Conservation (phyloP, 176 grass and related monocot species). For the Leersia perrieri region DNA sequence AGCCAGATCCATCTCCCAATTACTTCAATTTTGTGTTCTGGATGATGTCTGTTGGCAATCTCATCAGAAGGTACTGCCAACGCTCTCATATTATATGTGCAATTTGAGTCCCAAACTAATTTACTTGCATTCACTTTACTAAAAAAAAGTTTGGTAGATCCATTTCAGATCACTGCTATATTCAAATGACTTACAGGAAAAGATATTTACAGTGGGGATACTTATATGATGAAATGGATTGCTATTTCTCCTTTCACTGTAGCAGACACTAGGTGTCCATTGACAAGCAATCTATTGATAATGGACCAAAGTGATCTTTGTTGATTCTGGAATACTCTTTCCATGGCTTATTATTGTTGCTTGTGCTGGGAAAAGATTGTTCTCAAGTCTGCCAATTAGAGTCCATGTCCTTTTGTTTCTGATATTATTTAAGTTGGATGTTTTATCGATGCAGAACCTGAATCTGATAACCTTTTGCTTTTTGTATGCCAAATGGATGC, state of each 20-base stretch:
- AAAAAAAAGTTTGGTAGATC: background rate
- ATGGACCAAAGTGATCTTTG: background rate
- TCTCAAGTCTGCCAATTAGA: slow-evolving; percentile 8
- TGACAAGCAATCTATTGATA: slow-evolving; percentile 4
- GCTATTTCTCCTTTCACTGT: slow-evolving; percentile 1
- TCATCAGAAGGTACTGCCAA: background rate
- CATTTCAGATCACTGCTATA: background rate
- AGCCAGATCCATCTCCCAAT: slow-evolving; percentile 1
- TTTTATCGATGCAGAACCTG: slow-evolving; percentile 2
- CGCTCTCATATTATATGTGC: background rate
- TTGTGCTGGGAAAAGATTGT: slow-evolving; percentile 10
- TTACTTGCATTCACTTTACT: slow-evolving; percentile 7
- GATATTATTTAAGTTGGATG: background rate
- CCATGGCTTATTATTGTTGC: background rate
- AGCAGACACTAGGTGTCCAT: slow-evolving; percentile 11
- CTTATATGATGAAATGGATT: background rate
- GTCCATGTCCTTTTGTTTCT: slow-evolving; percentile 2
- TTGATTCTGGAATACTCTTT: slow-evolving; percentile 24
- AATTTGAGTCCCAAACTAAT: background rate
- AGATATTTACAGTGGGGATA: background rate
- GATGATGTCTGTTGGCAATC: background rate
- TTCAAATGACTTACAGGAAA: background rate
- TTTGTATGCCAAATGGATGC: slow-evolving; percentile 2
- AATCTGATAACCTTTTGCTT: background rate
- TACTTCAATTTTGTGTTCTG: background rate